A percentile compares a stretch with the other conserved stretches of the same genome.
These are phyloP conservation scores for Mycena capillaripes DNA, from an alignment of 768 basidiomycete genomes.

Conservation along the genomic window DNA sequence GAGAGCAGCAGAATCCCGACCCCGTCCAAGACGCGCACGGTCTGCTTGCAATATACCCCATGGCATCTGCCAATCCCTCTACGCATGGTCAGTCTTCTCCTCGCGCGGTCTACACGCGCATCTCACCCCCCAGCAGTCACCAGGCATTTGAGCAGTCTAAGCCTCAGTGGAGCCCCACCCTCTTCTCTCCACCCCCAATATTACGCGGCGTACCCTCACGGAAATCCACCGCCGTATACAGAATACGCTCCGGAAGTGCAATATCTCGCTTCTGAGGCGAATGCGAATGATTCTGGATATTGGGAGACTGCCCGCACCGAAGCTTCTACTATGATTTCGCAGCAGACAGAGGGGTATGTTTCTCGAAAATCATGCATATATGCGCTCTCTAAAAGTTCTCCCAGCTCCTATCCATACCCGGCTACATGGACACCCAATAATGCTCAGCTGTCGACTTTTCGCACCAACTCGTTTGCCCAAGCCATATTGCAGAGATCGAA, in stretches of 20 bases:
- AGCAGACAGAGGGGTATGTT: constrained; percentile 66
- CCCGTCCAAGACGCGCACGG: constrained; percentile 78
- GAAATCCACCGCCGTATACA: constrained; percentile 69
- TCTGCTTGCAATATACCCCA: constrained; percentile 77
- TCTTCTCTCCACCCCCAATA: constrained; percentile 74
- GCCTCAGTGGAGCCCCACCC: constrained; percentile 70
- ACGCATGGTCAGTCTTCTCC: constrained; percentile 69
- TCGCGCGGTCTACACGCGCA: constrained; percentile 1
- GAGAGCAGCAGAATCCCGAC: constrained; percentile 48
- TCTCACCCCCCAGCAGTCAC: constrained; percentile 60
- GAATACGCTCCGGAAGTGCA: constrained; percentile 76
- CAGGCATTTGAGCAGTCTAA: constrained; percentile 73
- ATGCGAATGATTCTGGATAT: constrained; percentile 65
- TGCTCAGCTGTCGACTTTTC: constrained; percentile 63
- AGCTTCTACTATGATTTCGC: constrained; percentile 70
- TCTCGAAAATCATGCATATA: constrained; percentile 13
- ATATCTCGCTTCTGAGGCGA: constrained; percentile 66
- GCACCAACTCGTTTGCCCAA: constrained; percentile 71
- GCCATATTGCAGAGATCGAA: constrained; percentile 74
- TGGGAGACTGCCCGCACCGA: constrained; percentile 78
- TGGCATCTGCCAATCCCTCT: constrained; percentile 83
- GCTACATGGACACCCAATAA: constrained; percentile 57
- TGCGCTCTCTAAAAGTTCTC: constrained; percentile 28
- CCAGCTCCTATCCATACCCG: constrained; percentile 54
- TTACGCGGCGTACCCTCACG: constrained; percentile 56